phyloP scores from a whole-genome alignment of 306 rosid genomes.

The Cicer yamashitae region DNA sequence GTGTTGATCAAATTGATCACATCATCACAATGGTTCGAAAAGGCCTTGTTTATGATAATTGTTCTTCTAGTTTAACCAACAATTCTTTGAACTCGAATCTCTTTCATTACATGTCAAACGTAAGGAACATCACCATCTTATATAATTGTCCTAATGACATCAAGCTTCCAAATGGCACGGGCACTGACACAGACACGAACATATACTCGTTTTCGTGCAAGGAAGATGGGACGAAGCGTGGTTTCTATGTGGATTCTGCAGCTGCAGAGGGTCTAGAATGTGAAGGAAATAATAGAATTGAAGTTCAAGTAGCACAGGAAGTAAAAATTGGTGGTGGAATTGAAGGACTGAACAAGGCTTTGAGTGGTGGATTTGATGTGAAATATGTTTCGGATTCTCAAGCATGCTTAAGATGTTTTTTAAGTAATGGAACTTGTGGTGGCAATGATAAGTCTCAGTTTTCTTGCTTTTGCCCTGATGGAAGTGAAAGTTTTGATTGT shows the following conservation, averaged over 20 bases:
- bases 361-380: constrained; percentile 49
- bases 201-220: constrained; percentile 38
- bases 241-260: constrained; percentile 28
- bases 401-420: constrained; percentile 32
- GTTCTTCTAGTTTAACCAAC: constrained; percentile 48
- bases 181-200: not conserved
- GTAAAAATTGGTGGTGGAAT: not conserved
- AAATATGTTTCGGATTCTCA: not conserved
- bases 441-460: constrained; percentile 34
- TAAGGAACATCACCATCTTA: constrained; percentile 47
- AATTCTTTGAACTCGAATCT: constrained; percentile 38
- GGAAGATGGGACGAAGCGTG: constrained; percentile 9
- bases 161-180: constrained; percentile 1
- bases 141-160: constrained; percentile 32
- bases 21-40: constrained; percentile 40
- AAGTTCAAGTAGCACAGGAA: constrained; percentile 36
- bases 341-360: constrained; percentile 16
- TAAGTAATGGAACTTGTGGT: constrained; percentile 47
- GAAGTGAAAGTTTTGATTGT: constrained; percentile 39
- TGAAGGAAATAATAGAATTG: not conserved
- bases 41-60: constrained; percentile 37
- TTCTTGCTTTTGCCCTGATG: constrained; percentile 49
- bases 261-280: not conserved
- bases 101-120: constrained; percentile 9
- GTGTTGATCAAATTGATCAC: constrained; percentile 8